Percentiles rank a stretch among this genome's conserved stretches.
Evolutionary conservation across 139 green algal species (phyloP).

Genomic region (Nannochloris sp.): DNA sequence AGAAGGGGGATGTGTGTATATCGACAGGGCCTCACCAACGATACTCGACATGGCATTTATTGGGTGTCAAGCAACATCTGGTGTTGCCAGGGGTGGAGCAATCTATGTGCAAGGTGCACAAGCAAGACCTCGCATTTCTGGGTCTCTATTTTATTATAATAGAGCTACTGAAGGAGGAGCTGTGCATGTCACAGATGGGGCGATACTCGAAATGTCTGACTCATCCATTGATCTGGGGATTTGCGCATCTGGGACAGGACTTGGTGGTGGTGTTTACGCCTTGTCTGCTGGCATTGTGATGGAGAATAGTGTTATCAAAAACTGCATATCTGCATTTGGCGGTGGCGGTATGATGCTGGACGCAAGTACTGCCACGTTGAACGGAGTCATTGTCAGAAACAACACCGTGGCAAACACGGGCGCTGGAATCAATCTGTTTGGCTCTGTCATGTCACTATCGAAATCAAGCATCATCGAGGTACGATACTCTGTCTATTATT

Average conservation of each 20-base stretch:
- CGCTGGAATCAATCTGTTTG: slow-evolving; percentile 1
- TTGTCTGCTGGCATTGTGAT: not conserved
- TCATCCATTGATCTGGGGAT: slow-evolving; percentile 3
- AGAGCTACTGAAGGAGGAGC: slow-evolving; percentile 2
- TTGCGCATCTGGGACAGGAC: slow-evolving; percentile 3
- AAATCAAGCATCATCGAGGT: slow-evolving; percentile 8
- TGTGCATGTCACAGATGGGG: not conserved
- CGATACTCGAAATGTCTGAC: not conserved
- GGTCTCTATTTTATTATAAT: slow-evolving; percentile 8
- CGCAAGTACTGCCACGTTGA: not conserved
- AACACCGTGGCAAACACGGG: slow-evolving; percentile 9
- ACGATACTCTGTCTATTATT: not conserved
- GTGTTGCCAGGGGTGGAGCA: slow-evolving; percentile 8
- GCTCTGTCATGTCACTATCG: slow-evolving; percentile 4
- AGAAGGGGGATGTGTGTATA: slow-evolving; percentile 7
- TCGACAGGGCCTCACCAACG: not conserved
- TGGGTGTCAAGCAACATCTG: slow-evolving; percentile 2
- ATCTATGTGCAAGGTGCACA: not conserved
- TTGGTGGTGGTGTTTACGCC: slow-evolving; percentile 1
- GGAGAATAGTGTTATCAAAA: not conserved
- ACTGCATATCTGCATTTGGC: not conserved
- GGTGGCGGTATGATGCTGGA: slow-evolving; percentile 12
- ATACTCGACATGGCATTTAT: slow-evolving; percentile 10
- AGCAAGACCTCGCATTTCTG: not conserved
- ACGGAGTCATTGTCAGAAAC: not conserved